These are phyloP conservation scores for Xerophyta viscosa DNA, from an alignment of 106 monocot genomes.

Conservation along the genomic window DNA sequence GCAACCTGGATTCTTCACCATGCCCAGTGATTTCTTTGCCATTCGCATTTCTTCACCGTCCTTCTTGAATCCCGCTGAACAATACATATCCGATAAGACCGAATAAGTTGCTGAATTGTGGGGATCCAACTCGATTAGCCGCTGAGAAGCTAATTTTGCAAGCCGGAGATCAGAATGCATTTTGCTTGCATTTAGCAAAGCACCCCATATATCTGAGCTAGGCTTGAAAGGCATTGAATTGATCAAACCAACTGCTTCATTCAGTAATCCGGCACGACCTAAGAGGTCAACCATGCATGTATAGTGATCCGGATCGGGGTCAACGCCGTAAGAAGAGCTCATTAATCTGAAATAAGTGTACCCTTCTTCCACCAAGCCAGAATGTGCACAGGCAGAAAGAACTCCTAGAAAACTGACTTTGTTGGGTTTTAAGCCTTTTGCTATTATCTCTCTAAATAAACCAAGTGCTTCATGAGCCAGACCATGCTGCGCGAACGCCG, in stretches of 20 bases:
- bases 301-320: constrained; percentile 22
- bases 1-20: constrained; percentile 45
- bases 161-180: constrained; percentile 20
- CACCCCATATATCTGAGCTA: constrained; percentile 21
- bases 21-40: constrained; percentile 14
- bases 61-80: constrained; percentile 33
- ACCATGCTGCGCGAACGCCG: constrained; percentile 33
- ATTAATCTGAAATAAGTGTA: constrained; percentile 16
- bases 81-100: constrained; percentile 39
- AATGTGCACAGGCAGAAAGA: constrained; percentile 19
- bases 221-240: constrained; percentile 10
- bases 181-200: constrained; percentile 16
- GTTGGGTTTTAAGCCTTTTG: constrained; percentile 12
- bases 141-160: constrained; percentile 27
- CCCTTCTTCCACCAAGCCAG: constrained; percentile 19
- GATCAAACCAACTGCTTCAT: constrained; percentile 17
- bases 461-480: constrained; percentile 13
- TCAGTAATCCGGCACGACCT: constrained; percentile 20
- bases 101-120: constrained; percentile 32
- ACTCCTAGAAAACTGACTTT: constrained; percentile 17
- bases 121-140: constrained; percentile 36
- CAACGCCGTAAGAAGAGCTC: constrained; percentile 8
- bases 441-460: constrained; percentile 6
- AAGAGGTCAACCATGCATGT: constrained; percentile 30
- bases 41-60: constrained; percentile 25